Percentiles rank a stretch among this genome's conserved stretches.
phyloP scores from a whole-genome alignment of 768 basidiomycete species.

The Peribolospora baueri region DNA sequence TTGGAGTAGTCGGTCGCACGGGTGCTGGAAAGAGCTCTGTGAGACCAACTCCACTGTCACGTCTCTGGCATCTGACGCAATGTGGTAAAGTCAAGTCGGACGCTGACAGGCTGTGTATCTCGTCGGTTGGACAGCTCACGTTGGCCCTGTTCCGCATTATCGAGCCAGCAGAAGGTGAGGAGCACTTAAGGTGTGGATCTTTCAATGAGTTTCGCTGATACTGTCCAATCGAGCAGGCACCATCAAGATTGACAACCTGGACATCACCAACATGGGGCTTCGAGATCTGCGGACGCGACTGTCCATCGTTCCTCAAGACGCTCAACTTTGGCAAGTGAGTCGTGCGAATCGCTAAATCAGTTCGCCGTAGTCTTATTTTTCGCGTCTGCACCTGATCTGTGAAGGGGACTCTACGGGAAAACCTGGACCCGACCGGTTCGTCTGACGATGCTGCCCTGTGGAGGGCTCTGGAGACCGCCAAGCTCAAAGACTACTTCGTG shows the following conservation, averaged over 20 bases:
- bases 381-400: constrained; percentile 16
- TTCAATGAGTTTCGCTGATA: no score
- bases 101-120: constrained; percentile 4
- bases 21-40: not conserved
- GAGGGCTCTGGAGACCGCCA: constrained; percentile 48
- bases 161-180: constrained; percentile 23
- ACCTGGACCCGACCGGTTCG: constrained; percentile 63
- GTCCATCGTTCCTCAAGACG: constrained; percentile 41
- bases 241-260: no score
- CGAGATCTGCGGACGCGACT: constrained; percentile 18
- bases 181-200: no score
- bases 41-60: no score
- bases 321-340: no score
- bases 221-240: no score
- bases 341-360: no score
- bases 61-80: no score
- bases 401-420: constrained; percentile 53
- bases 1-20: constrained; percentile 42
- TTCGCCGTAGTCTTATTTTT: no score
- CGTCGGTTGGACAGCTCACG: no score
- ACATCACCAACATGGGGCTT: constrained; percentile 26
- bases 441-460: constrained; percentile 63
- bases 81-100: constrained; percentile 17
- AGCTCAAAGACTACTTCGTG: constrained; percentile 21
- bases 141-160: constrained; percentile 31